Conservation (phyloP, 75 land plant species). For the Pinus albicaulis region DNA sequence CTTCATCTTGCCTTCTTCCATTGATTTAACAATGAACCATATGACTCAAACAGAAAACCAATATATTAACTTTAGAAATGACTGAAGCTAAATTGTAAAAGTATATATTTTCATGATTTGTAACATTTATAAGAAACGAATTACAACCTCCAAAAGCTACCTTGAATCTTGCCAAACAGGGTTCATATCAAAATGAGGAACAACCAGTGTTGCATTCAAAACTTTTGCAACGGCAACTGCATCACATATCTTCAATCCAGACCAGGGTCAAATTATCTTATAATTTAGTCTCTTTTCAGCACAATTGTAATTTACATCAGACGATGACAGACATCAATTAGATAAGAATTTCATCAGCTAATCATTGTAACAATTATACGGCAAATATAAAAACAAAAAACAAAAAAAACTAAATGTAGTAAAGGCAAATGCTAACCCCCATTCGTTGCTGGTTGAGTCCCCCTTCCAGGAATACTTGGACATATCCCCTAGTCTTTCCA, state of each 20-base stretch:
- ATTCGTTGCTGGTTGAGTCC: conserved; percentile 97
- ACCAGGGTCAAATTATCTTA: conserved; percentile 11
- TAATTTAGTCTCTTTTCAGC: background rate
- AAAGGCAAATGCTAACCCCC: conserved; percentile 64
- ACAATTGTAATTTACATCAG: background rate
- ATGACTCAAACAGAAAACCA: background rate
- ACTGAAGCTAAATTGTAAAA: background rate
- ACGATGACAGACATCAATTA: background rate
- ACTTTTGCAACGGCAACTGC: conserved; percentile 97
- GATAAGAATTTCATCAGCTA: background rate
- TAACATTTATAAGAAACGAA: background rate
- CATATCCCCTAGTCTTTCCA: conserved; percentile 49
- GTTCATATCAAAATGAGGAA: conserved; percentile 90
- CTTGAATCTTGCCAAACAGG: conserved; percentile 97
- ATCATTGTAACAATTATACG: background rate
- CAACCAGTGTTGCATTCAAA: conserved; percentile 82
- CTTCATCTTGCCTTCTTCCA: conserved; percentile 7
- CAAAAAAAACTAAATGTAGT: background rate
- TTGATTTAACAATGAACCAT: background rate
- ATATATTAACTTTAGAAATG: background rate
- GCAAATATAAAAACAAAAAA: background rate
- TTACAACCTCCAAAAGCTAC: conserved; percentile 28
- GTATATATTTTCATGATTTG: background rate
- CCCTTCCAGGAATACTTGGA: conserved; percentile 95
- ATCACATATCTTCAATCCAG: conserved; percentile 77